Evolutionary conservation across 768 basidiomycete species (phyloP), one percentile per base, ranked within the genome.

Genomic region (Tulasnella sp.): DNA sequence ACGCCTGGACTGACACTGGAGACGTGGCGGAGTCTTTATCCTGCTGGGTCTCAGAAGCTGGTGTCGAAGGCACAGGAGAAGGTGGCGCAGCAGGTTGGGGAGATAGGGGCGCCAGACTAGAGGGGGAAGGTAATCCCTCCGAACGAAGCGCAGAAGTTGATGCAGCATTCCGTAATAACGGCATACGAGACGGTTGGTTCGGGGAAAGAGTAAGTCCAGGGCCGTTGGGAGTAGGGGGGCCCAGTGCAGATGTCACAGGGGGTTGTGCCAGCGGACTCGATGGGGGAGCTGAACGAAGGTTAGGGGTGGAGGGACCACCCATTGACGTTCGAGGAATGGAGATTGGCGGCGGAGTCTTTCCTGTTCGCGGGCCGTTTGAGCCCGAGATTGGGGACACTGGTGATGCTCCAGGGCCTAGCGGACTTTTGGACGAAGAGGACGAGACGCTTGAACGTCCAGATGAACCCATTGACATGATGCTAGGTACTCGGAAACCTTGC

Each of bases 241-340:
- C 44, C 1, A 48, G 74, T 20, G 74, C 5, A 35, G 74, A 55
- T 13, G n/a, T 67, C 13, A 75, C 5, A 3, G 74, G 74, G 23
- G 74, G 74, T n/a, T 75, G 40, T 18, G 74, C 74, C 18, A 75
- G 37, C 11, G 74, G 74, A 18, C 74, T 75, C 11, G 74, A 55
- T 13, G 74, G 46, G 10, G 74, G 42, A 9, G 40, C 26, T 2
- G 46, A 75, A 26, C 74, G 74, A 13, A 48, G 42, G 23, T 51
- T 75, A 2, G 74, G 2, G n/a, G 26, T 15, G n/a, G 29, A 32
- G 1, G 61, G 40, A 5, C 29, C 42, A 18, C 37, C 74, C n/a
- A 42, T 16, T 5, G 48, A 7, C 3, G 18, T 48, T 18, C 74
- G 74, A 29, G 74, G 55, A n/a, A 75, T 35, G n/a, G 55, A 75